Evolutionary conservation across 257 asterid genomes (phyloP), one percentile per base, ranked within the genome.

Genomic region (Ilex asprella): DNA sequence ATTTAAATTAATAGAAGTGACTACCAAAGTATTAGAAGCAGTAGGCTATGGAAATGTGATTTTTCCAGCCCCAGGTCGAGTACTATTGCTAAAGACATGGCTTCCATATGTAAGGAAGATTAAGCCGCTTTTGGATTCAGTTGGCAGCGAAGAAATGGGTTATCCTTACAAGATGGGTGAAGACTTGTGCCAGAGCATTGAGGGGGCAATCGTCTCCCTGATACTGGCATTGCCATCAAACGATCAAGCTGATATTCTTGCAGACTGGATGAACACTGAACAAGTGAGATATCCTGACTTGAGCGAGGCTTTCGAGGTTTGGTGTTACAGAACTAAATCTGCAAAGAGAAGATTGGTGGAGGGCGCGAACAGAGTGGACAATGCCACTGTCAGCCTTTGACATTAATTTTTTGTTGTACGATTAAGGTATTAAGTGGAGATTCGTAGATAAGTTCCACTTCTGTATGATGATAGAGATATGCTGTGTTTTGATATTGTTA

Each of bases 221-320:
- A 81, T 89, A 53, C 73, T 81, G 16, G 90, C 87, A 12, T 61
- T 89, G 29, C 95, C 95, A 0, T 89, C 96, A 1, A 76, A 84
- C 39, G 92, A 86, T 65, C 95, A 89, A 67, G 96, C 93, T 5
- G 87, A 81, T 6, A 81, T 89, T 61, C 81, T 86, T 35, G 73
- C 77, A 14, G 93, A 86, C 63, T 89, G 96, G 96, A 84, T 89
- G 82, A 75, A 39, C 21, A 72, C 64, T 0, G 84, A 77, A 68
- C 84, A 79, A 63, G 75, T 76, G 14, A 69, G 52, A 64, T 89
- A 82, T 71, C 96, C 96, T 2, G 95, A 89, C 60, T 73, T 89
- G 59, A 89, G 91, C 31, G 96, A 89, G 76, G 95, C 95, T 31
- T 86, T 89, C 58, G 96, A 86, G 81, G 72, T 89, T 13, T 86